Conservation (phyloP, 2,329 filamentous ascomycete genomes). For the Xylariaceae sp. region DNA sequence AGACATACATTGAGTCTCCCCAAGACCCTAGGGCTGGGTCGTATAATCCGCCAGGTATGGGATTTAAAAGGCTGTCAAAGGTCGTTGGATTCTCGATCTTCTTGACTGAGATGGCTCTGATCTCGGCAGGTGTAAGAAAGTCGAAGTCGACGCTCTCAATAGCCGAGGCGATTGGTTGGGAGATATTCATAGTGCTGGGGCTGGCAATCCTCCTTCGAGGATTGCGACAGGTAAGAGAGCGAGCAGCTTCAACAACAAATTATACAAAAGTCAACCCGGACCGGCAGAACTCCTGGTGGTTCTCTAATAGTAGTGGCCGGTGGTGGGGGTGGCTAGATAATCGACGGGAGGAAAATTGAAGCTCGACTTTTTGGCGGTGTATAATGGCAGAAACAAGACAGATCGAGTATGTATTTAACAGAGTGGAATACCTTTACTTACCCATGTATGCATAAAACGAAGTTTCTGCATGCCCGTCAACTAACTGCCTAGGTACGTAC, state of each 20-base stretch:
- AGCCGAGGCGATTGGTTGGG: slow-evolving; percentile 82
- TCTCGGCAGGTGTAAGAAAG: slow-evolving; percentile 81
- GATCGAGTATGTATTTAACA: too few relatives aligned
- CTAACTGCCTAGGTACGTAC: too few relatives aligned
- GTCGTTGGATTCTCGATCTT: slow-evolving; percentile 91
- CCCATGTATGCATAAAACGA: too few relatives aligned
- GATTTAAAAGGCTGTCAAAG: slow-evolving; percentile 91
- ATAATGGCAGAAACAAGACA: slow-evolving; percentile 46
- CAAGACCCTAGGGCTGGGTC: slow-evolving; percentile 91
- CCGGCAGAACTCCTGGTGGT: neutral
- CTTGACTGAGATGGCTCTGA: slow-evolving; percentile 89
- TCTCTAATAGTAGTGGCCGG: neutral
- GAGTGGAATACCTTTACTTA: too few relatives aligned
- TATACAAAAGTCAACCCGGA: neutral
- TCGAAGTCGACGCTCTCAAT: slow-evolving; percentile 90
- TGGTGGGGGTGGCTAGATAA: slow-evolving; percentile 1
- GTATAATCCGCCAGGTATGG: slow-evolving; percentile 88
- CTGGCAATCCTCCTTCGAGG: slow-evolving; percentile 28
- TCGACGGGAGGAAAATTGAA: slow-evolving; percentile 30
- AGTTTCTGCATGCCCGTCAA: too few relatives aligned
- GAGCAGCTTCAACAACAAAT: slow-evolving; percentile 1
- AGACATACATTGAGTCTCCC: slow-evolving; percentile 79
- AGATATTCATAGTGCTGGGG: slow-evolving; percentile 67
- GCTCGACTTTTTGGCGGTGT: slow-evolving; percentile 54
- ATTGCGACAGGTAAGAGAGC: slow-evolving; percentile 16